Conservation (phyloP, 805 yeast species). For the Pichia nakasei region DNA sequence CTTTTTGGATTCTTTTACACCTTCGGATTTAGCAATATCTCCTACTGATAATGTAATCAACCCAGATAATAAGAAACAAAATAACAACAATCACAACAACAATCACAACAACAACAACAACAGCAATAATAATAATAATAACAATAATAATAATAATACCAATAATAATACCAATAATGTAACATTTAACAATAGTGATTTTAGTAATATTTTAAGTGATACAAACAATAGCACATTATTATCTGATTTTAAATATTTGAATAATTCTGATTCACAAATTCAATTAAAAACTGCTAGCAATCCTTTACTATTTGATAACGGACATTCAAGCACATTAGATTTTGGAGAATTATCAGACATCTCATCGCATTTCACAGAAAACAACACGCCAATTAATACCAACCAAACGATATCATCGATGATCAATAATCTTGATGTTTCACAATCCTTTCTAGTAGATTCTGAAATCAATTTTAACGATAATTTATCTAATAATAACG, state of each 20-base stretch:
- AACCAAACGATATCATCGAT: not conserved
- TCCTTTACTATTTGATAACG: not conserved
- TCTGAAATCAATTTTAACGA: not conserved
- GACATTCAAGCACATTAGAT: not conserved
- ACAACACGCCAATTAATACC: not conserved
- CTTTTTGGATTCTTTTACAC: conserved; percentile 2
- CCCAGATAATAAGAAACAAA: not conserved
- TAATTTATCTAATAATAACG: not conserved
- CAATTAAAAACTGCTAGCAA: not conserved
- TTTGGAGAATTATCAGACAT: not conserved
- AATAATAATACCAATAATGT: too few species aligned
- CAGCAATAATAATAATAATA: not conserved
- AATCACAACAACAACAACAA: not conserved
- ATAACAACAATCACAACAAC: not conserved
- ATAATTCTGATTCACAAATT: conserved; percentile 3
- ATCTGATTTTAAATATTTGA: not conserved
- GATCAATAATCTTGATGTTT: not conserved
- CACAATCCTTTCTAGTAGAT: not conserved
- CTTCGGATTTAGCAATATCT: not conserved
- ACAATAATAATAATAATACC: not conserved
- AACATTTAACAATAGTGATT: too few species aligned
- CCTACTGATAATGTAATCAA: not conserved
- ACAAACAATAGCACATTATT: not conserved
- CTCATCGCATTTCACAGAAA: not conserved
- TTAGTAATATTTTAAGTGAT: too few species aligned